These are phyloP conservation scores for Margaritispora aquatica DNA, from an alignment of 495 filamentous ascomycete genomes.

Conservation along the genomic window DNA sequence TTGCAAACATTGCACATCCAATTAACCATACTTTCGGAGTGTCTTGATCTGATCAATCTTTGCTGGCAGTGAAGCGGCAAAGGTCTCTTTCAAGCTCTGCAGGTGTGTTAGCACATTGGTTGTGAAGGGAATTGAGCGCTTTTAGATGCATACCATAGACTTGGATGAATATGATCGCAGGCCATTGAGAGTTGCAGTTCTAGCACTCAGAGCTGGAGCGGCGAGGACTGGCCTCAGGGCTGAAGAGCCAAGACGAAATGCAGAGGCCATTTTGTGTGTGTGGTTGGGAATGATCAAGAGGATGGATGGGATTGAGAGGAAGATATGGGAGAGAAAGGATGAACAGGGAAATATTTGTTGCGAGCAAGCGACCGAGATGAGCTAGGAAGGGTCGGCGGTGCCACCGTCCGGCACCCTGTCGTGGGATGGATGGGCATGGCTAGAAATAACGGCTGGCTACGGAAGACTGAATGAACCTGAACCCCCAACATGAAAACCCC, in stretches of 20 bases:
- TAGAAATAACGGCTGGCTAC: too few species aligned
- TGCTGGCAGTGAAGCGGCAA: constrained; percentile 87
- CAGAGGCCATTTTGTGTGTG: constrained; percentile 61
- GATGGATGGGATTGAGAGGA: constrained; percentile 2
- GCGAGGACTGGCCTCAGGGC: constrained; percentile 66
- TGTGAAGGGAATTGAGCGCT: not conserved
- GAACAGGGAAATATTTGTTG: not conserved
- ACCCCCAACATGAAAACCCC: too few species aligned
- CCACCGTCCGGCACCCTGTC: not conserved
- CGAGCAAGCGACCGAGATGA: not conserved
- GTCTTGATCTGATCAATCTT: constrained; percentile 99
- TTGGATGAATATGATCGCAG: constrained; percentile 79
- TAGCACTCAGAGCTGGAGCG: constrained; percentile 47
- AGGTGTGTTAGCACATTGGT: constrained; percentile 12
- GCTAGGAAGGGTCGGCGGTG: not conserved
- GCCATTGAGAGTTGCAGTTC: constrained; percentile 71
- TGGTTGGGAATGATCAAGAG: constrained; percentile 25
- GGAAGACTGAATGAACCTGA: too few species aligned
- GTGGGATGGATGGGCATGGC: too few species aligned
- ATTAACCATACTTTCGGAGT: constrained; percentile 67
- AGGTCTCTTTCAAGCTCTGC: constrained; percentile 96
- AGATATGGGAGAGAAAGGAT: not conserved
- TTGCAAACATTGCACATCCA: not conserved
- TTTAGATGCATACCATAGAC: constrained; percentile 57
- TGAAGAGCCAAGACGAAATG: constrained; percentile 68